phyloP scores from a whole-genome alignment of 805 yeast species.

The Tetrapisispora phaffii region DNA sequence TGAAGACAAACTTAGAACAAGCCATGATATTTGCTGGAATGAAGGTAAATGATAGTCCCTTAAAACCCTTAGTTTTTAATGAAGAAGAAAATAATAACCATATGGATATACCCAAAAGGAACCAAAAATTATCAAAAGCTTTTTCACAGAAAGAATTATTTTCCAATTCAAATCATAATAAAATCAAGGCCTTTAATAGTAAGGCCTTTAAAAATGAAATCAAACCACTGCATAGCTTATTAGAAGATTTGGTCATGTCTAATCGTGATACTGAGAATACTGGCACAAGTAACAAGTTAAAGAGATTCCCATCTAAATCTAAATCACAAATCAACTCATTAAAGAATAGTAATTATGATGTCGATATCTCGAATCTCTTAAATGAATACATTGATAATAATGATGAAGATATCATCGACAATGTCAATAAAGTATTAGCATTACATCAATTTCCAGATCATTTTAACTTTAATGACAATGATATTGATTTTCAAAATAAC shows the following conservation, averaged over 20 bases:
- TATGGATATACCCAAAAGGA: background rate
- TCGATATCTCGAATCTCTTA: background rate
- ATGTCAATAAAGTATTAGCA: background rate
- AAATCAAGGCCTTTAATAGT: background rate
- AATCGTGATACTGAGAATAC: background rate
- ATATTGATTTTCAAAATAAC: constrained; percentile 1
- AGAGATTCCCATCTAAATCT: background rate
- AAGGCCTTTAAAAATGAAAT: background rate
- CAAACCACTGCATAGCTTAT: background rate
- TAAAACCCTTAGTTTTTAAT: constrained; percentile 11
- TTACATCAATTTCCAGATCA: background rate
- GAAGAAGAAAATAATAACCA: background rate
- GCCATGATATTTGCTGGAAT: constrained; percentile 21
- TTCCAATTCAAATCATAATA: background rate
- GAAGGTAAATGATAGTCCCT: constrained; percentile 5
- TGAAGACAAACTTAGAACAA: constrained; percentile 15
- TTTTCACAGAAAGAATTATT: background rate
- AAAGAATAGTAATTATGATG: background rate
- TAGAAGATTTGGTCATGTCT: background rate
- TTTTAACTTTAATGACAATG: background rate
- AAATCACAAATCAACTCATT: background rate
- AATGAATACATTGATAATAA: background rate
- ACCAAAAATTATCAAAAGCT: background rate
- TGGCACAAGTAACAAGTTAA: background rate
- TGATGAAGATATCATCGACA: background rate